phyloP scores from a whole-genome alignment of 768 basidiomycete species.

The Russula sp. region DNA sequence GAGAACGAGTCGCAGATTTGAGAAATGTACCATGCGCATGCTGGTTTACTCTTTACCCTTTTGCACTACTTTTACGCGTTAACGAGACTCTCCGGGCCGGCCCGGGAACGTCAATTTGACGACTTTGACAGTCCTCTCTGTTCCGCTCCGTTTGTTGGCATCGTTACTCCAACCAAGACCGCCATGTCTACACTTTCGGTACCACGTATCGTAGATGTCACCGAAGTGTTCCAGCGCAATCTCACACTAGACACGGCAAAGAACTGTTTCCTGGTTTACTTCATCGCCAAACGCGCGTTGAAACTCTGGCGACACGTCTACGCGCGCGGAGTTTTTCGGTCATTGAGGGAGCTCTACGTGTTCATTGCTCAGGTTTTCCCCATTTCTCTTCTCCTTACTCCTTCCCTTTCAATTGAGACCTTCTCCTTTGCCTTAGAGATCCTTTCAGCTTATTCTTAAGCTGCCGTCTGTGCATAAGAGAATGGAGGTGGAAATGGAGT shows the following conservation, averaged over 20 bases:
- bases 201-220: constrained; percentile 21
- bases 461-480: constrained; percentile 59
- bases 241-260: constrained; percentile 48
- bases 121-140: no score
- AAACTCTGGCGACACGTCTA: constrained; percentile 60
- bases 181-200: constrained; percentile 19
- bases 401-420: neutral
- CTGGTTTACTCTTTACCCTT: constrained; percentile 31
- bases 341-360: constrained; percentile 51
- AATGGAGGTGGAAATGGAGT: constrained; percentile 60
- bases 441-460: constrained; percentile 55
- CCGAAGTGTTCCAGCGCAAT: constrained; percentile 3
- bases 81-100: neutral
- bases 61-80: no score
- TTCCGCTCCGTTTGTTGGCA: no score
- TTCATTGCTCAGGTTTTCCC: constrained; percentile 50
- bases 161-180: no score
- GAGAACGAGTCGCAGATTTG: neutral
- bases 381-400: constrained; percentile 28
- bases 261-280: constrained; percentile 56
- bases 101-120: no score
- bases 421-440: constrained; percentile 41
- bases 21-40: constrained; percentile 53
- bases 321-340: constrained; percentile 55
- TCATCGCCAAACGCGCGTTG: constrained; percentile 49